Evolutionary conservation across 441 rosid genomes (phyloP).

Genomic region (Dalechampia spathulata): DNA sequence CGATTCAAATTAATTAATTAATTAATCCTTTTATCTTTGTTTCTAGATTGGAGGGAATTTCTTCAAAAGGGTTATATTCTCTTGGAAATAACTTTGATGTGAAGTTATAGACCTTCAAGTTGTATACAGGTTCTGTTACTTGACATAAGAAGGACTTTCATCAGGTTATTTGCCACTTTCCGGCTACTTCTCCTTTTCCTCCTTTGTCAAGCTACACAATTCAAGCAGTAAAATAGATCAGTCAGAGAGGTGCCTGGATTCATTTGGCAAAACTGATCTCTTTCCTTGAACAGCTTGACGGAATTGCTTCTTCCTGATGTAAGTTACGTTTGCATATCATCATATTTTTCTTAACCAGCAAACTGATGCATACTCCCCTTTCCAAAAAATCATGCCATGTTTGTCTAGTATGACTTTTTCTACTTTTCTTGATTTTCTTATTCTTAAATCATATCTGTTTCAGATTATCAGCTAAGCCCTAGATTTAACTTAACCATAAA

Average conservation of each 20-base stretch:
- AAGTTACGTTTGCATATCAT: constrained; percentile 17
- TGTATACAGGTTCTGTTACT: constrained; percentile 1
- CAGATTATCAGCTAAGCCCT: background rate
- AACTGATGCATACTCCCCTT: no score
- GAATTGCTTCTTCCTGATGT: constrained; percentile 16
- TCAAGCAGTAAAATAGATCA: constrained; percentile 14
- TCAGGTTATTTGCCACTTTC: constrained; percentile 7
- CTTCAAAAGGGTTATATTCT: background rate
- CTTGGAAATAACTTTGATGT: constrained; percentile 13
- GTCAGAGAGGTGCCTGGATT: constrained; percentile 7
- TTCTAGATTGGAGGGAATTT: constrained; percentile 3
- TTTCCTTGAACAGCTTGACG: no score
- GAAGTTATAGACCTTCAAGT: background rate
- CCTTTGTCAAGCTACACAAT: background rate
- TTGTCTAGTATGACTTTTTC: no score
- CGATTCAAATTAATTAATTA: no score
- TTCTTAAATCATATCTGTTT: background rate
- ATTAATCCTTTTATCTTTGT: background rate
- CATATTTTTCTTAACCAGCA: no score
- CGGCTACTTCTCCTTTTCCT: constrained; percentile 8
- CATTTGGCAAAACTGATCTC: no score
- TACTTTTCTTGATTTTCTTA: no score
- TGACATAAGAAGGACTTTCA: constrained; percentile 8
- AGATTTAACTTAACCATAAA: background rate
- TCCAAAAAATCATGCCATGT: no score